These are phyloP conservation scores for Aureobasidium vineae DNA, from an alignment of 2,329 filamentous ascomycete genomes.

Conservation along the genomic window DNA sequence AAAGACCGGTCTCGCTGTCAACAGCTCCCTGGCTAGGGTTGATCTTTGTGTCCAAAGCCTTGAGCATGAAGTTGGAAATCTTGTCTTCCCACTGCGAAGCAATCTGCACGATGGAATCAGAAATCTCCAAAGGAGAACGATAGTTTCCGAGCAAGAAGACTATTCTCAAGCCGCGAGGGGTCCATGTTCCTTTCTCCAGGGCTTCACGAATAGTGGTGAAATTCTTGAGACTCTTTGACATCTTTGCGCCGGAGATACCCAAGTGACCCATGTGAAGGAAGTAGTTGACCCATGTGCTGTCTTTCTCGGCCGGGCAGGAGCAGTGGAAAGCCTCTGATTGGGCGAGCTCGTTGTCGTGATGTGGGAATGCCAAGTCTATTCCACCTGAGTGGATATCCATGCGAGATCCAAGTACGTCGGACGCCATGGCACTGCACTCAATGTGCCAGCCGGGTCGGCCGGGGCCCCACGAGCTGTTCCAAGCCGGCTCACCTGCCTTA, in stretches of 20 bases:
- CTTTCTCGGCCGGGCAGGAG: conserved; percentile 39
- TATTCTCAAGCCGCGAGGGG: conserved; percentile 73
- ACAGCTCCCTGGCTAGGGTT: conserved; percentile 27
- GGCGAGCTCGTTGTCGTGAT: conserved; percentile 89
- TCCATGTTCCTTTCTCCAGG: conserved; percentile 66
- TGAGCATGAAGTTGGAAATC: conserved; percentile 68
- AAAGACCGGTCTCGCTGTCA: conserved; percentile 30
- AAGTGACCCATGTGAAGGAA: conserved; percentile 95
- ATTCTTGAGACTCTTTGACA: conserved; percentile 95
- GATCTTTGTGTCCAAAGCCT: conserved; percentile 51
- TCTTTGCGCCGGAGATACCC: conserved; percentile 85
- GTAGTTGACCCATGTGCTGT: conserved; percentile 76
- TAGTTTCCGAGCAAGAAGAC: conserved; percentile 85
- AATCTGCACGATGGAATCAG: conserved; percentile 72
- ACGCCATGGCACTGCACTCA: conserved; percentile 95
- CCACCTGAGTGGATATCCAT: conserved; percentile 95
- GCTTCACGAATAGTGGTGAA: conserved; percentile 87
- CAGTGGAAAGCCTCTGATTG: conserved; percentile 84
- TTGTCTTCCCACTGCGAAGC: conserved; percentile 78
- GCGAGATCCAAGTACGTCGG: conserved; percentile 74
- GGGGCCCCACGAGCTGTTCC: conserved; percentile 83
- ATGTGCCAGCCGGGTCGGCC: conserved; percentile 96
- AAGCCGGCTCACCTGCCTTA: conserved; percentile 87
- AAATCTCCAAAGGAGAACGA: conserved; percentile 91
- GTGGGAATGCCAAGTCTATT: conserved; percentile 86